phyloP scores from a whole-genome alignment of 306 rosid species.

The Vigna mungo region DNA sequence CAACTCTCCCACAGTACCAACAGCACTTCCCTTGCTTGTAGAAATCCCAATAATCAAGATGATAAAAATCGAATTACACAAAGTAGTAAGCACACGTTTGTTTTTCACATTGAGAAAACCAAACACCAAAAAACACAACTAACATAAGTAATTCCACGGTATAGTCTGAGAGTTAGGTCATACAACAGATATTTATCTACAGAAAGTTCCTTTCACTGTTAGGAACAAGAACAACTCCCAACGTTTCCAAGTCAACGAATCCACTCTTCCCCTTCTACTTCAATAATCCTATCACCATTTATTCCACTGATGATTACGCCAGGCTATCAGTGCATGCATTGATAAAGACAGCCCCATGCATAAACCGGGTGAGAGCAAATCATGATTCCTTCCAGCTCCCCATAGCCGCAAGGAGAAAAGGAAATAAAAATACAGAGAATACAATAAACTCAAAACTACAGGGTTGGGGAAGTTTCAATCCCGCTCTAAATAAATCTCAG shows the following conservation, averaged over 20 bases:
- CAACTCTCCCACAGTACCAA: background rate
- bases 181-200: slow-evolving; percentile 3
- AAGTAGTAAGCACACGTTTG: slow-evolving; percentile 4
- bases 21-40: slow-evolving; percentile 5
- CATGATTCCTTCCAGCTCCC: slow-evolving; percentile 6
- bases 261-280: slow-evolving; percentile 12
- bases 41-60: slow-evolving; percentile 17
- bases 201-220: slow-evolving; percentile 19
- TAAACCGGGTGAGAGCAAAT: background rate
- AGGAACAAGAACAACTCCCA: background rate
- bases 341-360: background rate
- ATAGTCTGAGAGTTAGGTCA: background rate
- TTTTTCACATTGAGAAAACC: background rate
- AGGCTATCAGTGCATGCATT: background rate
- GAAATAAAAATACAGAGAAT: background rate
- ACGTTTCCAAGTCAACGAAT: background rate
- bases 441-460: background rate
- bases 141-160: slow-evolving; percentile 6
- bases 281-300: background rate
- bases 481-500: background rate
- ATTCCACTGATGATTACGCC: background rate
- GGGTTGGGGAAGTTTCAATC: background rate
- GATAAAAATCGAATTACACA: background rate
- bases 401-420: background rate
- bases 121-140: slow-evolving; percentile 27